Evolutionary conservation across 805 yeast species (phyloP), one percentile per base, ranked within the genome.

Genomic region (Metschnikowia arizonensis): DNA sequence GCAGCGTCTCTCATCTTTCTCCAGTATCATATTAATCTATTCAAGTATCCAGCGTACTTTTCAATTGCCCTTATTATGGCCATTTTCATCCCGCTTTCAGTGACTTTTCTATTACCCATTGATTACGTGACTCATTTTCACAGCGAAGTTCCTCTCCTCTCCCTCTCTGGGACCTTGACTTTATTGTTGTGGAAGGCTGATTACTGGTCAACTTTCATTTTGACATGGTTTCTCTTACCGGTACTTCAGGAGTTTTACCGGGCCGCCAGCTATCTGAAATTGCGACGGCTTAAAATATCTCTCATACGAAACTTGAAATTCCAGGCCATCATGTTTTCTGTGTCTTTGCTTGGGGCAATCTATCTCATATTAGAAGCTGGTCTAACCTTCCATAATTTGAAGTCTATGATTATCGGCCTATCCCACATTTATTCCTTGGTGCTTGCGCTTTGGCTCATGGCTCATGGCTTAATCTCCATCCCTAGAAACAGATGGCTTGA

Each of bases 161-260:
- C 18, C n/a, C 33, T 52, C 14, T 40, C 49, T 11, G 55, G 49
- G 30, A 29, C 30, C 1, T 72, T 72, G 39, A 48, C 47, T 10
- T 65, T 80, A n/a, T 58, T 70, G 4, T 57, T 84, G 32, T 88
- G 96, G 96, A 76, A 84, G 54, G 56, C 78, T 38, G 81, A 83
- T 43, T 88, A 88, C 62, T 88, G 96, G 96, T 65, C 78, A 8
- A 85, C 95, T 0, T 88, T 87, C 55, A 57, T 73, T n/a, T 65
- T 87, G 44, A 88, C 95, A 33, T 88, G 96, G 96, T 65, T 79
- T 5, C 50, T 85, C 1, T 62, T 88, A 40, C 96, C 96, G 0
- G 65, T 83, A 28, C 66, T 85, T 21, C 93, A 87, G 60, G 83
- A 82, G 53, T 88, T 77, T 68, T 82, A 79, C 53, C 77, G 79